Percentiles rank a stretch among this genome's conserved stretches.
Conservation (phyloP, 805 yeast species). For the Yamadazyma ubonensis region DNA sequence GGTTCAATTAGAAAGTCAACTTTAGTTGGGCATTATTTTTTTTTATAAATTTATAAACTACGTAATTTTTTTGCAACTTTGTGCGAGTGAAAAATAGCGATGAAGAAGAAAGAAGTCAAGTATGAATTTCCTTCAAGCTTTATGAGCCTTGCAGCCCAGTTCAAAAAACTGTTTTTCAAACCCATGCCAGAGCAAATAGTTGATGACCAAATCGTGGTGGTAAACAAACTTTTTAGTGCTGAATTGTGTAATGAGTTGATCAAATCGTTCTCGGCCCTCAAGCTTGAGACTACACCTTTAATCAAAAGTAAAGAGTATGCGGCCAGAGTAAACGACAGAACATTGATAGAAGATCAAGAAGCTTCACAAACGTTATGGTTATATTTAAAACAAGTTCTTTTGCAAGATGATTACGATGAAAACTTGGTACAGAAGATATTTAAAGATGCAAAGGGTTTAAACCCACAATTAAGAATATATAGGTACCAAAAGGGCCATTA, state of each 20-base stretch:
- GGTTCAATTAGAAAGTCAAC: constrained; percentile 56
- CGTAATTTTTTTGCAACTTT: constrained; percentile 4
- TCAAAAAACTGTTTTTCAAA: constrained; percentile 20
- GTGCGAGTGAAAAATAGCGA: constrained; percentile 6
- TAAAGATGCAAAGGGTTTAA: constrained; percentile 44
- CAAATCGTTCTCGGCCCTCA: constrained; percentile 25
- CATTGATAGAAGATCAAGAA: constrained; percentile 35
- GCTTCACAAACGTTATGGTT: constrained; percentile 44
- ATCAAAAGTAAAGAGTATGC: constrained; percentile 54
- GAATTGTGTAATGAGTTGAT: constrained; percentile 42
- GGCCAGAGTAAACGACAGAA: constrained; percentile 55
- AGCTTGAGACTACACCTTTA: constrained; percentile 48
- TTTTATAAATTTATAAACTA: not conserved
- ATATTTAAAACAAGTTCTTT: constrained; percentile 33
- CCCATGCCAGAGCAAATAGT: constrained; percentile 26
- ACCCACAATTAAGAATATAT: constrained; percentile 56
- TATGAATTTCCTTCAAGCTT: constrained; percentile 20
- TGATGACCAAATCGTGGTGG: constrained; percentile 39
- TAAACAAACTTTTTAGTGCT: constrained; percentile 37
- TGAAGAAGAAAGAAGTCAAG: constrained; percentile 6
- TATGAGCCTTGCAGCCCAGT: constrained; percentile 10
- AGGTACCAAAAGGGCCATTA: constrained; percentile 56
- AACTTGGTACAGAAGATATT: constrained; percentile 30
- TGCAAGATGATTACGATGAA: constrained; percentile 26
- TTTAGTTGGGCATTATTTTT: constrained; percentile 10